A percentile compares a stretch with the other conserved stretches of the same genome.
Evolutionary conservation across 768 basidiomycete genomes (phyloP).

Genomic region (Trametes gibbosa): DNA sequence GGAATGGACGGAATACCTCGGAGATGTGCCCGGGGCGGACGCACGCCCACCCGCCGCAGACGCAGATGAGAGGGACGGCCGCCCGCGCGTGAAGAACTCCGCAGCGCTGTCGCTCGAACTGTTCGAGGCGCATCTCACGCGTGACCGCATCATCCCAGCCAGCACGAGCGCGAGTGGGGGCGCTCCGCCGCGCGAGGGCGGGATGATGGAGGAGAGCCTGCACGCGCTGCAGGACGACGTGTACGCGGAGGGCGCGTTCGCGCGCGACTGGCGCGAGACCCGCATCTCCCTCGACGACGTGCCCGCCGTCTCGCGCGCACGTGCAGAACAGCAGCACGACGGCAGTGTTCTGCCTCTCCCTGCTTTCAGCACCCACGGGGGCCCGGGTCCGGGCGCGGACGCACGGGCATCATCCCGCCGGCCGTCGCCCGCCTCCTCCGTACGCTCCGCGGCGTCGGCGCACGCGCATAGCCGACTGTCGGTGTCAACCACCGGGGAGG

Average conservation of each 20-base stretch:
- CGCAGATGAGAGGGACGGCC: constrained; percentile 34
- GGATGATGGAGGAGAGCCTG: constrained; percentile 25
- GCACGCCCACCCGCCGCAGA: constrained; percentile 36
- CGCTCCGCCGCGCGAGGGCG: constrained; percentile 36
- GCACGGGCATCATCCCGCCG: constrained; percentile 39
- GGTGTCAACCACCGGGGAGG: constrained; percentile 27
- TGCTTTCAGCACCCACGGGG: constrained; percentile 16
- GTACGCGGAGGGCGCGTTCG: constrained; percentile 60
- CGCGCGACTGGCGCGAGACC: constrained; percentile 77
- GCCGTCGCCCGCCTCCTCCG: constrained; percentile 49
- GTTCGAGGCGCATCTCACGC: constrained; percentile 64
- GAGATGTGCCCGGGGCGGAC: constrained; percentile 43
- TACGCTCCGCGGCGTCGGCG: constrained; percentile 34
- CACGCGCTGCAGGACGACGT: constrained; percentile 67
- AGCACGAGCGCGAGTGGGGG: too few relatives aligned
- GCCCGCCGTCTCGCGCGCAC: constrained; percentile 3
- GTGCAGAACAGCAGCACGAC: constrained; percentile 20
- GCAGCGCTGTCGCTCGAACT: constrained; percentile 70
- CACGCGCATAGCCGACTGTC: constrained; percentile 33
- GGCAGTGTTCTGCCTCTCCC: constrained; percentile 33
- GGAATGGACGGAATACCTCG: constrained; percentile 84
- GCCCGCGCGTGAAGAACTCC: constrained; percentile 54
- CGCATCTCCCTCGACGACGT: constrained; percentile 45
- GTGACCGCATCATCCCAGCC: constrained; percentile 47
- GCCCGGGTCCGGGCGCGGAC: constrained; percentile 7